Base-by-base conservation (phyloP, 306 rosid genomes). In the Ochetophila trinervis region DNA sequence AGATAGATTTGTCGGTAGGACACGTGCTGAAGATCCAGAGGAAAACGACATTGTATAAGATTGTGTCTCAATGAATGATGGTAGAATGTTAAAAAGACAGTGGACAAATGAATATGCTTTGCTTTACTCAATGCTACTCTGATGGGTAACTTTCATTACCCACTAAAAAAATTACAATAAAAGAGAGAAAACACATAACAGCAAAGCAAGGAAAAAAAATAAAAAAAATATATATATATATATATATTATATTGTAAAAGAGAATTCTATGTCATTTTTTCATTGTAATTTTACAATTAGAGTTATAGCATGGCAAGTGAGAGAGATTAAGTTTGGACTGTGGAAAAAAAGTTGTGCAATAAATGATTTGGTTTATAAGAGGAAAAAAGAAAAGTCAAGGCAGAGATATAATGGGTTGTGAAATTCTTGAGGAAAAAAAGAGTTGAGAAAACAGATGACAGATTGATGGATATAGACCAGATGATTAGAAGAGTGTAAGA, bases 51-150 rank as follows among this genome's bases (percentile, higher is more conserved):
- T 42, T 35, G 59, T 70, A 57, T 75, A 45, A 68, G 88, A 73
- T 74, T 73, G 74, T 71, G 78, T 75, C 80, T 63, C 67, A 74
- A 68, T 36, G 78, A 79, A 83, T 83, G 84, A 83, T 80, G 75
- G 34, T 76, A 47, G 76, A 80, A 71, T 73, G 79, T 73, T 68
- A 51, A 32, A 80, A 80, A 83, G 86, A 32, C 71, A 57, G 51
- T 70, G 62, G 77, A 75, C 78, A 85, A 76, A 76, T 83, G 78
- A 73, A 83, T 75, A 74, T 83, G 89, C 80, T 72, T 72, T 78
- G 54, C 50, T 64, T 74, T 74, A 75, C 77, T 79, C 56, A 27
- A 69, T 77, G 76, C 68, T 64, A 63, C 67, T 81, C 61, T 56
- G 79, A 79, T 82, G 66, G 68, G 81, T 74, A 70, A 74, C 87